Conservation (phyloP, 148 eudicot species). For the Agrostemma githago region DNA sequence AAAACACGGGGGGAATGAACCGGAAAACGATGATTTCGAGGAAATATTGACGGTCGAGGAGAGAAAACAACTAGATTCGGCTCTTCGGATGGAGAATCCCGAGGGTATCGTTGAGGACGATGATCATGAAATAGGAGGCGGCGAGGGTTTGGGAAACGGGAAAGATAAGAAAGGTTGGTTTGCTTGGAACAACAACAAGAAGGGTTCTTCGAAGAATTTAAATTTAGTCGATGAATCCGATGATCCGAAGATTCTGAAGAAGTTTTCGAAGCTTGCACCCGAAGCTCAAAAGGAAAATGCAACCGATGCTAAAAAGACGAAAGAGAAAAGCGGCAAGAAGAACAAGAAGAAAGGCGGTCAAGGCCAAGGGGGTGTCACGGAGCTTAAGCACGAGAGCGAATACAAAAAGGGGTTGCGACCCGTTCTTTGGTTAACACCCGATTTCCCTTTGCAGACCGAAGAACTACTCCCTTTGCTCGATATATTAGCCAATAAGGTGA, state of each 20-base stretch:
- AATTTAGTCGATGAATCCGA: constrained; percentile 46
- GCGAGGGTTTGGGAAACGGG: constrained; percentile 47
- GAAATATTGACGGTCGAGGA: constrained; percentile 80
- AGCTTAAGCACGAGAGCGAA: constrained; percentile 73
- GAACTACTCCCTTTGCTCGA: constrained; percentile 92
- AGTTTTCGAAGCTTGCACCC: constrained; percentile 61
- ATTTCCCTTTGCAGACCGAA: constrained; percentile 82
- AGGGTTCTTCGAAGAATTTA: constrained; percentile 36
- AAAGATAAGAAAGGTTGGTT: constrained; percentile 86
- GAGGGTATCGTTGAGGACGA: constrained; percentile 57
- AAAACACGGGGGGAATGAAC: constrained; percentile 52
- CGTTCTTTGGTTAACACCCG: constrained; percentile 84
- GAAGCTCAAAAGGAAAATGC: constrained; percentile 49
- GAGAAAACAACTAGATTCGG: constrained; percentile 72
- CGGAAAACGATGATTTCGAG: constrained; percentile 61
- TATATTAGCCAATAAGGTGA: constrained; percentile 92
- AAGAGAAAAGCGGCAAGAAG: constrained; percentile 67
- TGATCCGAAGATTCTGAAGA: constrained; percentile 53
- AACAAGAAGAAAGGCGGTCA: constrained; percentile 55
- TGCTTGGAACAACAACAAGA: constrained; percentile 59
- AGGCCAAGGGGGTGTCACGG: constrained; percentile 31
- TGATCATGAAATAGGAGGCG: constrained; percentile 47
- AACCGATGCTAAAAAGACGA: constrained; percentile 47
- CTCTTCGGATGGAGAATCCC: constrained; percentile 62
- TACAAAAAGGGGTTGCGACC: constrained; percentile 87